Percentiles rank a stretch among this genome's conserved stretches.
phyloP scores from a whole-genome alignment of 2,329 filamentous ascomycete species.

The Pseudocercospora pini-densiflorae region DNA sequence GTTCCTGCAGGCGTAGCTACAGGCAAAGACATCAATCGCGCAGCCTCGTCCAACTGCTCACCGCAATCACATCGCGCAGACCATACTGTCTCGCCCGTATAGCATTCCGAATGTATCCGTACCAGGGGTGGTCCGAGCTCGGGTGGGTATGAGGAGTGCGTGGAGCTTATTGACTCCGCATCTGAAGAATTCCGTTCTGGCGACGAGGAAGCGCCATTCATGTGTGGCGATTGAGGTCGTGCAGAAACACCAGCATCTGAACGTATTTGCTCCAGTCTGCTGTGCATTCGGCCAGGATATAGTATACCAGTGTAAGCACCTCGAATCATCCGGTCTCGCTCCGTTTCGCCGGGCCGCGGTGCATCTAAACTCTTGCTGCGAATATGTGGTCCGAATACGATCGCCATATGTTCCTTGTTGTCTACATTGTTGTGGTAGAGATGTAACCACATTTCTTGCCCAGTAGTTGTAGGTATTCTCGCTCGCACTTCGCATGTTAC shows the following conservation, averaged over 20 bases:
- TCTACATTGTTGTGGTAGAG: conserved; percentile 92
- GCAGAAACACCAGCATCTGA: conserved; percentile 43
- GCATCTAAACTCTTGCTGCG: conserved; percentile 73
- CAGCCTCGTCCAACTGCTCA: conserved; percentile 96
- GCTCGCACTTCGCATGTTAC: conserved; percentile 96
- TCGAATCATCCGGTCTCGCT: conserved; percentile 89
- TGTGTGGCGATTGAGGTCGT: conserved; percentile 26
- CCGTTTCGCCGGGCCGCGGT: conserved; percentile 75
- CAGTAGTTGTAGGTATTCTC: conserved; percentile 87
- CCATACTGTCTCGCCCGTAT: conserved; percentile 98
- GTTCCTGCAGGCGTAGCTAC: conserved; percentile 35
- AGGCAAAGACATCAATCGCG: conserved; percentile 74
- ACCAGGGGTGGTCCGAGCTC: conserved; percentile 70
- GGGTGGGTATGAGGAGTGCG: conserved; percentile 33
- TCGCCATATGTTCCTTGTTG: conserved; percentile 94
- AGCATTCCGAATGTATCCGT: conserved; percentile 96
- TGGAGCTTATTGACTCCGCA: conserved; percentile 20
- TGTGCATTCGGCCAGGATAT: conserved; percentile 81
- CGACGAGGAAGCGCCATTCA: conserved; percentile 25
- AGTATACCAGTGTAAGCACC: conserved; percentile 90
- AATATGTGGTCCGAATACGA: conserved; percentile 91
- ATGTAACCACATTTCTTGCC: conserved; percentile 96
- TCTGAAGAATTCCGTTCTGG: conserved; percentile 10
- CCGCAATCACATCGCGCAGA: conserved; percentile 97
- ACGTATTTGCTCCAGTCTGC: conserved; percentile 62